A percentile compares a stretch with the other conserved stretches of the same genome.
These are phyloP conservation scores for Hawksworthiomyces lignivorus DNA, from an alignment of 2,329 filamentous ascomycete species.

Conservation along the genomic window DNA sequence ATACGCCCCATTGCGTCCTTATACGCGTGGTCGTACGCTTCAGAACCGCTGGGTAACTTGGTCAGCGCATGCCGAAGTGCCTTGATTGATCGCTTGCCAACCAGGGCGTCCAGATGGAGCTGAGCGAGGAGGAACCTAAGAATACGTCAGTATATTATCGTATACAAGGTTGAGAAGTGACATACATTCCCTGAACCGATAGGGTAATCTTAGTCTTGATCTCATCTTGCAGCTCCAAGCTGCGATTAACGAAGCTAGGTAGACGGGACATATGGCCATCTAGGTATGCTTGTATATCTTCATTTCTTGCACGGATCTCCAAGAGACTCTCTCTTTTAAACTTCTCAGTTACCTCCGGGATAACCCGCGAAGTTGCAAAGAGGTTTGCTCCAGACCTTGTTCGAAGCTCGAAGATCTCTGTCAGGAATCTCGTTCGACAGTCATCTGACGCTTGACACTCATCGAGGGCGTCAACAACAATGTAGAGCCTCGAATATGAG, in stretches of 20 bases:
- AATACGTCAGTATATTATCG: no score
- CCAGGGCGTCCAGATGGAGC: neutral
- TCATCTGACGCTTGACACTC: slow-evolving; percentile 14
- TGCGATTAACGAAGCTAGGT: neutral
- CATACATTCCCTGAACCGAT: neutral
- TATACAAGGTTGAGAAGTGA: no score
- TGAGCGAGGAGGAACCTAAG: slow-evolving; percentile 3
- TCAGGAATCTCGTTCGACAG: slow-evolving; percentile 9
- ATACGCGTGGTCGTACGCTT: neutral
- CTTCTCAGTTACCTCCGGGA: neutral
- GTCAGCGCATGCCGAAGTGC: neutral
- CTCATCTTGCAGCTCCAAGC: neutral
- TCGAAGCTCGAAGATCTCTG: slow-evolving; percentile 14
- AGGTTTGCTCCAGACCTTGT: neutral
- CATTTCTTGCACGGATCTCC: slow-evolving; percentile 1
- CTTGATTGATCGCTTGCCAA: neutral
- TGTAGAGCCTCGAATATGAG: slow-evolving; percentile 17
- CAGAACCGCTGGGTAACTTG: neutral
- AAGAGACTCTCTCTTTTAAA: neutral
- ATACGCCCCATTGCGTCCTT: slow-evolving; percentile 1
- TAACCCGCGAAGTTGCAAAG: neutral
- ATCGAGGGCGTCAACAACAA: slow-evolving; percentile 23
- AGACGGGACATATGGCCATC: neutral
- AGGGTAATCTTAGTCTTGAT: neutral
- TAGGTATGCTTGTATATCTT: slow-evolving; percentile 2